Base-by-base conservation (phyloP, 169 alveolate genomes). In the Plasmodium falciparum region DNA sequence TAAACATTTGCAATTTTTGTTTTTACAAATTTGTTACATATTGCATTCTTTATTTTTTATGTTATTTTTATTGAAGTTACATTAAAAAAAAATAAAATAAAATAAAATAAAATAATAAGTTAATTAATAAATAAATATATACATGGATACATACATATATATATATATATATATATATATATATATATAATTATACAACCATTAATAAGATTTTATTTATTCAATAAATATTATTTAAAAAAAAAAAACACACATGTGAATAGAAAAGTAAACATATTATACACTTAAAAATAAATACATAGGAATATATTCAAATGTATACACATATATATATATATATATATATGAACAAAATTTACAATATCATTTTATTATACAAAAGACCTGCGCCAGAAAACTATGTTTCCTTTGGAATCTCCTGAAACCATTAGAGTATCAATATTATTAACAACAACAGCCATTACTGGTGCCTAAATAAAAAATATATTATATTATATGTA, bases 371-470 rank as follows among this genome's bases (percentile, higher is more conserved):
- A 26, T 52, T 75, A 88, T 29, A 88, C 88, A 26, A 80, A 45
- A 5, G 91, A 89, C 15, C 97, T 78, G 17, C 97, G 91, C 97
- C 97, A 95, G 49, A 95, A 74, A 43, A 95, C 97, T n/a, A 95
- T 92, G 50, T 92, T 78, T 45, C 97, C 97, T 69, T 94, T 95
- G 13, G 97, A 93, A 78, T 95, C 97, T 11, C 96, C 93, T 11
- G 97, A 93, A 13, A 95, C 96, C 74, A 95, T 56, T 2, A 95
- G 45, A n/a, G 97, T 95, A 74, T 94, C 96, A 45, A 88, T 88
- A 50, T 88, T 93, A 91, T 95, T 95, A 17, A 95, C 97, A 2
- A 95, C 97, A 8, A 95, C 96, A 20, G 97, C 93, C 85, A 95
- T 96, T 26, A 95, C 97, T 1, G 97, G 97, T 5, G 96, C 96